Percentiles rank a stretch among this genome's conserved stretches.
Evolutionary conservation across 495 filamentous ascomycete species (phyloP).

Genomic region (Staphylotrichum tortipilum): DNA sequence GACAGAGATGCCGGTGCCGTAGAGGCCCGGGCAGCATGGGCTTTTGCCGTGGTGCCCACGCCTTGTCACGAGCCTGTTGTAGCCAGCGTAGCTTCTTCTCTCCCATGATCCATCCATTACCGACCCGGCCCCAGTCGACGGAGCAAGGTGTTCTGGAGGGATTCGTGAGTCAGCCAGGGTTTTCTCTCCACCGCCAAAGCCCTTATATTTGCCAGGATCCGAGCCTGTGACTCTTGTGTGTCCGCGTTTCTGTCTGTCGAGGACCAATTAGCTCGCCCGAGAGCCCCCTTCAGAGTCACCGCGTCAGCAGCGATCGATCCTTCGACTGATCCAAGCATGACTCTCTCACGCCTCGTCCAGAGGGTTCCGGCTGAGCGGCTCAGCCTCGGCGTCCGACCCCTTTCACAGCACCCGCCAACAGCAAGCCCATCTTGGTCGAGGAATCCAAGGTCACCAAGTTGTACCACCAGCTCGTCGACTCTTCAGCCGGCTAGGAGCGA

Average conservation of each 20-base stretch:
- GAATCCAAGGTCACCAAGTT: neutral
- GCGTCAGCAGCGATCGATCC: neutral
- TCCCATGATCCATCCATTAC: neutral
- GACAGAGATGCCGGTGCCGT: neutral
- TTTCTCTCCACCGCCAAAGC: neutral
- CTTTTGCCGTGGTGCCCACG: neutral
- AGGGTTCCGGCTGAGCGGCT: neutral
- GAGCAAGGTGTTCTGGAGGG: neutral
- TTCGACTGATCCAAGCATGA: constrained; percentile 6
- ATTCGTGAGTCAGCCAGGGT: neutral
- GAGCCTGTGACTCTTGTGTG: neutral
- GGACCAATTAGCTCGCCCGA: neutral
- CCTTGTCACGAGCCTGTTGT: neutral
- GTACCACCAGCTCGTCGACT: neutral
- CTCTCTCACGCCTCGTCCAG: constrained; percentile 7
- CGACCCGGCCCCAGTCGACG: neutral
- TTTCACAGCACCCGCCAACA: neutral
- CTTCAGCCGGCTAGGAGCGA: neutral
- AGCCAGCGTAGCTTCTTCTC: neutral
- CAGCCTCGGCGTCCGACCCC: neutral
- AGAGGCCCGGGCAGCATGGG: neutral
- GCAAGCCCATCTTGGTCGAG: neutral
- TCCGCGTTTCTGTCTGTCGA: neutral
- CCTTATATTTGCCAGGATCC: neutral
- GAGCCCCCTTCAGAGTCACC: neutral